Conservation (phyloP, 805 yeast genomes). For the Wickerhamomyces hampshirensis region DNA sequence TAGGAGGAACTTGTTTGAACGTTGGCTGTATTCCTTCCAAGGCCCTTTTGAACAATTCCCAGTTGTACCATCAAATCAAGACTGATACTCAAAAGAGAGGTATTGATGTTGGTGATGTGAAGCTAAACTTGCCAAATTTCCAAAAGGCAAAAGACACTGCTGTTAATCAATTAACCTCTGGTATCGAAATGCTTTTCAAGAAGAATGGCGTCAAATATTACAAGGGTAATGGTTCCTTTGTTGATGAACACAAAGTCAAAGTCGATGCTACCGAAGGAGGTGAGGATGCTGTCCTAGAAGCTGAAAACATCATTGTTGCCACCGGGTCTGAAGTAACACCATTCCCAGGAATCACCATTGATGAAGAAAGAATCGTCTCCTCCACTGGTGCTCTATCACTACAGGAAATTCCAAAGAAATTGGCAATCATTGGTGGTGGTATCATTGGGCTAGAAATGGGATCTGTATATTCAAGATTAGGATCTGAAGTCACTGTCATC, state of each 20-base stretch:
- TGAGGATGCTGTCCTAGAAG: conserved; percentile 67
- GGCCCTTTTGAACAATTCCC: conserved; percentile 91
- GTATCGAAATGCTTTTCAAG: conserved; percentile 92
- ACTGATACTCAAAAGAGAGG: conserved; percentile 86
- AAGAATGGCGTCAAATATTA: conserved; percentile 91
- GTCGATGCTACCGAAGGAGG: conserved; percentile 86
- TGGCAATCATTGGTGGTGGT: conserved; percentile 98
- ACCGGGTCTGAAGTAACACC: conserved; percentile 99
- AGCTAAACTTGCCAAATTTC: conserved; percentile 69
- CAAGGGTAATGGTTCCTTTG: conserved; percentile 89
- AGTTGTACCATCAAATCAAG: conserved; percentile 81
- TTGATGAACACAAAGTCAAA: conserved; percentile 70
- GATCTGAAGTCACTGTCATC: conserved; percentile 89
- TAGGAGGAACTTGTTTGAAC: conserved; percentile 98
- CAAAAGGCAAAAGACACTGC: conserved; percentile 91
- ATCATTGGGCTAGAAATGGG: conserved; percentile 99
- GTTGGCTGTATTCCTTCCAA: conserved; percentile 99
- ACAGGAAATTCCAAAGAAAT: conserved; percentile 84
- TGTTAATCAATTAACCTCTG: conserved; percentile 85
- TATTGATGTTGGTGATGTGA: conserved; percentile 77
- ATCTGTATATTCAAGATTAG: conserved; percentile 93
- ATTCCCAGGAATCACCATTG: conserved; percentile 96
- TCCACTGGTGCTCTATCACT: conserved; percentile 89
- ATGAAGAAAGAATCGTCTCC: conserved; percentile 94
- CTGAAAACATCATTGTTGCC: conserved; percentile 89